Evolutionary conservation across 192 early-diverging fungal genomes (phyloP).

Genomic region (Coemansia sp.): DNA sequence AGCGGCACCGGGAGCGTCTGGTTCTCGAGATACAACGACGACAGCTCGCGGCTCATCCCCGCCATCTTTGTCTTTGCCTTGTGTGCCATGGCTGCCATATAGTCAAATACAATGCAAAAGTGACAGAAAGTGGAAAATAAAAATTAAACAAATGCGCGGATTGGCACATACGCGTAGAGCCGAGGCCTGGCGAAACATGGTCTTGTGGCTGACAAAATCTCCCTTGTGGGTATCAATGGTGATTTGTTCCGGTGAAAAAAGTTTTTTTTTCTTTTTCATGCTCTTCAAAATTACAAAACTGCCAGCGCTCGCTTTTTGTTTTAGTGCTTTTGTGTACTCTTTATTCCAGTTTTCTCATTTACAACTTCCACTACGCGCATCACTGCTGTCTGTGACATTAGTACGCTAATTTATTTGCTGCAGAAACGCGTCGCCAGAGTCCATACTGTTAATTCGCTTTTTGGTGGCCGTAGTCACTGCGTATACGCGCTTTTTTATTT

Average conservation of each 20-base stretch:
- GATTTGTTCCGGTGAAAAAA: conserved; percentile 4
- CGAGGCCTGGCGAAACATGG: not conserved
- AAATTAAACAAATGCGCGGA: not conserved
- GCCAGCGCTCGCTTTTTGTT: not conserved
- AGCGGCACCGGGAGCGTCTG: conserved; percentile 41
- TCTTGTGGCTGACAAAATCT: conserved; percentile 2
- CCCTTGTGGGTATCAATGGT: conserved; percentile 12
- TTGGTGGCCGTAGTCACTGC: no score
- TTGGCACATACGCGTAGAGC: not conserved
- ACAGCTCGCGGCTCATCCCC: conserved; percentile 46
- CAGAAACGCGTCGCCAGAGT: no score
- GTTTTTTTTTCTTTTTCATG: conserved; percentile 2
- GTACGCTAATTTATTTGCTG: no score
- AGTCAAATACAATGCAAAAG: not conserved
- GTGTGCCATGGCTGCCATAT: conserved; percentile 13
- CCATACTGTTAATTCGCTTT: no score
- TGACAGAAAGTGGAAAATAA: not conserved
- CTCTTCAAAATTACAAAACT: not conserved
- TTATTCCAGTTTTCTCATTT: not conserved
- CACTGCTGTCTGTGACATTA: no score
- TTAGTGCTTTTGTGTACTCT: not conserved
- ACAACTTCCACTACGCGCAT: no score
- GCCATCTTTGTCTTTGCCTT: conserved; percentile 33
- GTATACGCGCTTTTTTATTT: conserved; percentile 1
- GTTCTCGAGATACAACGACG: conserved; percentile 52